phyloP scores from a whole-genome alignment of 345 rosid species.

The Garcia nutans region DNA sequence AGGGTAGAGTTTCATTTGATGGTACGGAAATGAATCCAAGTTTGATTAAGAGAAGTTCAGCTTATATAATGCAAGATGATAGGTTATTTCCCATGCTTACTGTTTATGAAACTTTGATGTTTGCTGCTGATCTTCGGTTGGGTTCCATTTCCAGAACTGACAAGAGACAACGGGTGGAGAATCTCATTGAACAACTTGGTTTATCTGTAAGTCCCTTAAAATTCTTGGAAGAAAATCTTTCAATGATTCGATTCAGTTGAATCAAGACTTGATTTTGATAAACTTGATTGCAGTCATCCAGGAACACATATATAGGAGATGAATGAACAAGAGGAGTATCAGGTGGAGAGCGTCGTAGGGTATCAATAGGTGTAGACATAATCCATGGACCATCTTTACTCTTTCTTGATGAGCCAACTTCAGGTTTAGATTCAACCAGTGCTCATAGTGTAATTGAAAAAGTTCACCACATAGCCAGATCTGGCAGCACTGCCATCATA shows the following conservation, averaged over 20 bases:
- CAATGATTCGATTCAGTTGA: too few relatives aligned
- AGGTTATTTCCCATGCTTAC: constrained; percentile 68
- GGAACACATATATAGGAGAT: constrained; percentile 33
- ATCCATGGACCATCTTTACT: constrained; percentile 62
- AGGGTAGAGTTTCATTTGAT: constrained; percentile 53
- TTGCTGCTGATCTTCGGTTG: constrained; percentile 66
- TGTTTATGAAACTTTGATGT: constrained; percentile 64
- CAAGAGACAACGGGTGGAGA: constrained; percentile 56
- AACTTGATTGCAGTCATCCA: constrained; percentile 10
- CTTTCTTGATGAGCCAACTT: constrained; percentile 75
- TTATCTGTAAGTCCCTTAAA: constrained; percentile 11
- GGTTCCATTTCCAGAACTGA: constrained; percentile 41
- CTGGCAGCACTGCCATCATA: constrained; percentile 67
- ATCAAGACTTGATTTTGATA: neutral
- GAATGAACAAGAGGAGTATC: constrained; percentile 47
- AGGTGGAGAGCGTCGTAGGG: constrained; percentile 62
- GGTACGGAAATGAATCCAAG: constrained; percentile 49
- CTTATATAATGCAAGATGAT: constrained; percentile 72
- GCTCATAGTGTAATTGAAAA: constrained; percentile 64
- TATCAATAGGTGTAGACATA: constrained; percentile 64
- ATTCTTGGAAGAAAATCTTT: neutral
- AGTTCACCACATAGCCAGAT: constrained; percentile 57
- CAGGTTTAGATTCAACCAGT: constrained; percentile 65
- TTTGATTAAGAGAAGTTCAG: constrained; percentile 61
- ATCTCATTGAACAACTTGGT: constrained; percentile 31